Evolutionary conservation across 176 grass and related monocot species (phyloP), one percentile per base, ranked within the genome.

Genomic region (Typha latifolia): DNA sequence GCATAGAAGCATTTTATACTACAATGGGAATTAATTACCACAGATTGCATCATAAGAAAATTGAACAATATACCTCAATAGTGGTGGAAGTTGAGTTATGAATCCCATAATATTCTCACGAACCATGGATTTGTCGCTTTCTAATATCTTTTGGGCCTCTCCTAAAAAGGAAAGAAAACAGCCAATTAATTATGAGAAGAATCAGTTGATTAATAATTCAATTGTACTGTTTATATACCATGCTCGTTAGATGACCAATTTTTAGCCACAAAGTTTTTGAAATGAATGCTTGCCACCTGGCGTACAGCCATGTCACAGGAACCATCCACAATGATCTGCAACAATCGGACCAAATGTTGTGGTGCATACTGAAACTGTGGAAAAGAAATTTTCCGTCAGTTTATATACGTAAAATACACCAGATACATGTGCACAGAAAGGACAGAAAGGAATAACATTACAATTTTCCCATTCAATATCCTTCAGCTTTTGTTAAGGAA

Each of bases 221-320:
- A 72, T 2, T 9, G 13, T 71, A 77, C 32, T 53, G 51, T 72
- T 23, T 62, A 65, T 49, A 71, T 80, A 90, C 84, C 85, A 32
- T 77, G 77, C 65, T 91, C 85, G 64, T 68, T 78, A 49, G 88
- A 85, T 43, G 80, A 96, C 93, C 93, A 96, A 61, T 96, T 96
- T 72, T 91, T 96, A 12, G 93, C 87, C 62, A 96, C 77, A 72
- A 96, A 96, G 51, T 96, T 96, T 71, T 96, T 96, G 68, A 96
- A 96, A 81, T 96, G 88, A 56, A 96, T 91, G 70, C 93, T 96
- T 43, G 88, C 88, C 24, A 89, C 87, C 66, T 96, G 92, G 3
- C 91, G 82, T 64, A 96, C 92, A 73, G 85, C 79, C 74, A 96
- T 76, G 76, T 96, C 92, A 80, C 85, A 81, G 20, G 51, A 69